Base-by-base conservation (phyloP, 768 basidiomycete species). In the Tylopilus plumbeoviolaceoides region DNA sequence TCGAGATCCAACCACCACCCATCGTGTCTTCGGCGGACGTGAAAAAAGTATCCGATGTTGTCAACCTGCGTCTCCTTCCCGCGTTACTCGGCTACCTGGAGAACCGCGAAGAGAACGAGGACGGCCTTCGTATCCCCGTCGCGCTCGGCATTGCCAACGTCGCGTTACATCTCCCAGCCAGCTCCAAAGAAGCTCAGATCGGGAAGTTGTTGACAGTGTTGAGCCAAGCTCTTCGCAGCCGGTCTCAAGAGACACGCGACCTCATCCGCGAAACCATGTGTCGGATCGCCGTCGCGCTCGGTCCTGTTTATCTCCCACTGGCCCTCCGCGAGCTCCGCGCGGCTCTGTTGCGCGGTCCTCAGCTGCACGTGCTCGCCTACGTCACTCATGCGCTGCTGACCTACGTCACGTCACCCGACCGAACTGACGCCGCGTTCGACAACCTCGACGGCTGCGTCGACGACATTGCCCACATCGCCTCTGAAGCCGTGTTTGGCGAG, bases 401-500 rank as follows among this genome's bases (percentile, higher is more conserved):
- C n/a, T 82, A 91, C 51, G 78, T 95, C 42, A 93, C 91, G 0
- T 75, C 82, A 0, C 75, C 76, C 0, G 81, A 85, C 5, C 58
- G 58, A 12, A 71, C 81, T 63, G 70, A 78, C 28, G 64, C 73
- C 2, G 61, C 66, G 0, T 91, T 95, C 64, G 66, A 71, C 36
- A 75, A 73, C 21, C 76, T 98, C 2, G 94, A 98, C 58, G 77
- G 78, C 15, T 86, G 86, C 57, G 85, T 93, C 18, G 80, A 81
- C 42, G 88, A 92, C 59, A 76, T 94, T 8, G 85, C 89, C 0
- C 81, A 88, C 63, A 72, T 98, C 50, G 85, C 89, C 15, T 84
- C 85, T 0, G 93, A 91, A 63, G 95, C 98, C 47, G 81, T 98
- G 48, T 98, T 98, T 59, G 95, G 95, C 25, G 85, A 94, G 65